These are phyloP conservation scores for Sugiyamaella castrensis DNA, from an alignment of 1,139 yeast species.

Conservation along the genomic window DNA sequence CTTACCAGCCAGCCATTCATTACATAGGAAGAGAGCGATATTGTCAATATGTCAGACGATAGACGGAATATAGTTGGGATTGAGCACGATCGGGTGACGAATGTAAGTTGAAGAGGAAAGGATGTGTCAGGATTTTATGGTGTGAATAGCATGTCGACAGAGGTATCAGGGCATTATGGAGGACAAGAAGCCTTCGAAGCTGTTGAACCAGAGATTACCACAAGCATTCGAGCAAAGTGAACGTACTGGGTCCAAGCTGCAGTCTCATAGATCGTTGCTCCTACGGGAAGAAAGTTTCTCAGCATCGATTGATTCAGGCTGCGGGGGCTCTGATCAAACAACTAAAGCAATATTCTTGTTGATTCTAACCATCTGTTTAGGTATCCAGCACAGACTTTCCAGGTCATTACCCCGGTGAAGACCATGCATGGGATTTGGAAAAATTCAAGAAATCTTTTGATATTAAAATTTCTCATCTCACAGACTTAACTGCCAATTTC, in stretches of 20 bases:
- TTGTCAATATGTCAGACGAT: constrained; percentile 14
- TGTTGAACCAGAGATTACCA: no score
- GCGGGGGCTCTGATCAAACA: no score
- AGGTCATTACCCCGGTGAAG: constrained; percentile 66
- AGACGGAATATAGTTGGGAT: constrained; percentile 69
- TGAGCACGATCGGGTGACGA: constrained; percentile 88
- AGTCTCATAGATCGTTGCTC: no score
- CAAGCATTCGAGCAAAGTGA: no score
- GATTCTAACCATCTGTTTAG: constrained; percentile 9
- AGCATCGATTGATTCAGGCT: no score
- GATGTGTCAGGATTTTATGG: no score
- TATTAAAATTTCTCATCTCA: constrained; percentile 58
- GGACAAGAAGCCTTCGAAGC: no score
- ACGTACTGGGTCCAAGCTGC: no score
- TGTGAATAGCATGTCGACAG: no score
- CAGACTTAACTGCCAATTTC: constrained; percentile 75
- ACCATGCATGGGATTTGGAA: constrained; percentile 79
- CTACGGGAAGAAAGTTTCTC: no score
- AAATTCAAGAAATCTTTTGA: constrained; percentile 69
- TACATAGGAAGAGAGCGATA: not conserved
- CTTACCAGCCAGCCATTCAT: not conserved
- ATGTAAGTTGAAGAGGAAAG: constrained; percentile 37
- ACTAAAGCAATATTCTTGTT: not conserved
- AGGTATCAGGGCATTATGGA: no score
- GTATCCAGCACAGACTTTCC: constrained; percentile 79